Conservation (phyloP, 768 basidiomycete genomes). For the Porpolomopsis calyptriformis region DNA sequence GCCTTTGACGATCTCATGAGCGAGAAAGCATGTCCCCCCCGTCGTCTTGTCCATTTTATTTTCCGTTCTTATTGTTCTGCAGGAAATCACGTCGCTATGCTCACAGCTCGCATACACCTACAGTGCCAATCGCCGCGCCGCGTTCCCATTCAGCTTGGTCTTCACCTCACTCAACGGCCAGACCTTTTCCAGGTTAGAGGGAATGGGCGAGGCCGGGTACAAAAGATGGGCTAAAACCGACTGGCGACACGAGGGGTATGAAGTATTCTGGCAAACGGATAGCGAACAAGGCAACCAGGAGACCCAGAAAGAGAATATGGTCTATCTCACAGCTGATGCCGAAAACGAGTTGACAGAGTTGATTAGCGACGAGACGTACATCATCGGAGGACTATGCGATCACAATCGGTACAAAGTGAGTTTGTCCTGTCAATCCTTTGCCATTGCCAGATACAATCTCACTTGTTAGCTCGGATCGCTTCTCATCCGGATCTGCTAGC, state of each 20-base stretch:
- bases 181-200: conserved; percentile 54
- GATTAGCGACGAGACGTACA: conserved; percentile 75
- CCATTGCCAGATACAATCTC: conserved; percentile 6
- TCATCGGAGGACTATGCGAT: conserved; percentile 93
- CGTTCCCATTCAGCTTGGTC: conserved; percentile 60
- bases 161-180: conserved; percentile 75
- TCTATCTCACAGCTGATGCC: conserved; percentile 95
- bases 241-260: conserved; percentile 76
- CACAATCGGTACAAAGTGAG: conserved; percentile 89
- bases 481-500: conserved; percentile 35
- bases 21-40: conserved; percentile 59
- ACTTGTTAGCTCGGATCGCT: conserved; percentile 9
- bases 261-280: conserved; percentile 43
- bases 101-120: conserved; percentile 91
- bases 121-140: conserved; percentile 69
- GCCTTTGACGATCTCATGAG: conserved; percentile 91
- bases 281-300: not conserved
- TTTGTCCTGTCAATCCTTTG: conserved; percentile 2
- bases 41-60: not conserved
- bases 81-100: conserved; percentile 87
- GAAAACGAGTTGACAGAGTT: conserved; percentile 77
- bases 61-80: conserved; percentile 14
- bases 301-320: conserved; percentile 38
- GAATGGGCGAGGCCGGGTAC: conserved; percentile 54
- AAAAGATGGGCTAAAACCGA: conserved; percentile 72